Evolutionary conservation across 768 basidiomycete species (phyloP), one percentile per base, ranked within the genome.

Genomic region (Pisolithus sp.): DNA sequence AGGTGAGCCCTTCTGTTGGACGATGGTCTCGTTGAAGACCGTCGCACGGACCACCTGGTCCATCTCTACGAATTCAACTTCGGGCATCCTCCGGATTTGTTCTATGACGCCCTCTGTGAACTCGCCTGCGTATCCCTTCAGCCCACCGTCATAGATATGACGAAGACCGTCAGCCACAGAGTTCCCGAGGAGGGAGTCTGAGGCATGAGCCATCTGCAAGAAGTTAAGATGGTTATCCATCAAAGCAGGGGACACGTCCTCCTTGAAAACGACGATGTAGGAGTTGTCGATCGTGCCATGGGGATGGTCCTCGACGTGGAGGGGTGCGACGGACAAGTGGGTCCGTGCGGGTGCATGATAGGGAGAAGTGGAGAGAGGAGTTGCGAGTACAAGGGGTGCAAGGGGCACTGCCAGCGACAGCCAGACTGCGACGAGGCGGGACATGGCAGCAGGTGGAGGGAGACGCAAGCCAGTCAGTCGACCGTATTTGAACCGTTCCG

Each of bases 201-300:
- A 65, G 46, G 81, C 75, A 37, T 86, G 82, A n/a, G 71, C 72
- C n/a, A 66, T 69, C 64, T 85, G 73, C 48, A 96, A 70, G 70
- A 88, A 84, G 67, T 85, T 85, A 69, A 93, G 70, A 66, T 95
- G 93, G 68, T 85, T 87, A 61, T 80, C 71, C 66, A 86, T 74
- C 38, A 84, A 71, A 17, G 74, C 67, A 8, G 75, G 61, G 5
- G 82, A 74, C 12, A 85, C 56, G 51, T 80, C 83, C 53, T 83
- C 76, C 77, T 90, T 92, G 57, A 98, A 76, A 65, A 93, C 78
- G 67, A 98, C 81, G 56, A 98, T 92, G 73, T 97, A 98, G n/a
- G 90, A 89, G 76, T 94, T 86, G 73, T 87, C 84, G 66, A 94
- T 72, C 51, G 80, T 74, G 48, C 84, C 82, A 69, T 88, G 82